phyloP scores from a whole-genome alignment of 306 rosid species.

The Alnus glutinosa region DNA sequence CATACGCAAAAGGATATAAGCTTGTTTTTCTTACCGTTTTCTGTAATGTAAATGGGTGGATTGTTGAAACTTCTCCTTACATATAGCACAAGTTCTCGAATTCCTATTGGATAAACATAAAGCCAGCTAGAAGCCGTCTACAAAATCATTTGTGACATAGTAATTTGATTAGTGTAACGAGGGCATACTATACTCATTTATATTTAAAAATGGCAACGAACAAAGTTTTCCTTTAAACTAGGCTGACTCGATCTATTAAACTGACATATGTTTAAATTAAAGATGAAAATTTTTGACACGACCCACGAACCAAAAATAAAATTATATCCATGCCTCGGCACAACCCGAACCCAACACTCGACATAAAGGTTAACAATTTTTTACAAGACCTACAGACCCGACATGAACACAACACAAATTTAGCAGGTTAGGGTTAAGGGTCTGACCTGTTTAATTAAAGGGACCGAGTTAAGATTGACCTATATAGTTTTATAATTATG shows the following conservation, averaged over 20 bases:
- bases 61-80: conserved; percentile 38
- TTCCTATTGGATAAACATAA: conserved; percentile 49
- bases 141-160: conserved; percentile 4
- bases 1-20: background rate
- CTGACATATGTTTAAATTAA: too few species aligned
- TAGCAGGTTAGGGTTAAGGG: too few species aligned
- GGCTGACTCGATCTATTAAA: background rate
- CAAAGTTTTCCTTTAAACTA: background rate
- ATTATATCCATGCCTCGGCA: too few species aligned
- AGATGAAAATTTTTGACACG: too few species aligned
- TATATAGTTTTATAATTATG: too few species aligned
- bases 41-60: conserved; percentile 52
- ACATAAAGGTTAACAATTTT: too few species aligned
- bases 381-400: too few species aligned
- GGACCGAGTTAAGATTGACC: too few species aligned
- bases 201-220: background rate
- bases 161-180: background rate
- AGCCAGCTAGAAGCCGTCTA: conserved; percentile 61
- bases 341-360: too few species aligned
- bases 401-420: too few species aligned
- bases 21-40: conserved; percentile 50
- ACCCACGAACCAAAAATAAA: too few species aligned
- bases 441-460: too few species aligned
- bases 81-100: conserved; percentile 31
- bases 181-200: background rate